Evolutionary conservation across 1,284 basidiomycete genomes (phyloP).

Genomic region (Sutorius eximius): DNA sequence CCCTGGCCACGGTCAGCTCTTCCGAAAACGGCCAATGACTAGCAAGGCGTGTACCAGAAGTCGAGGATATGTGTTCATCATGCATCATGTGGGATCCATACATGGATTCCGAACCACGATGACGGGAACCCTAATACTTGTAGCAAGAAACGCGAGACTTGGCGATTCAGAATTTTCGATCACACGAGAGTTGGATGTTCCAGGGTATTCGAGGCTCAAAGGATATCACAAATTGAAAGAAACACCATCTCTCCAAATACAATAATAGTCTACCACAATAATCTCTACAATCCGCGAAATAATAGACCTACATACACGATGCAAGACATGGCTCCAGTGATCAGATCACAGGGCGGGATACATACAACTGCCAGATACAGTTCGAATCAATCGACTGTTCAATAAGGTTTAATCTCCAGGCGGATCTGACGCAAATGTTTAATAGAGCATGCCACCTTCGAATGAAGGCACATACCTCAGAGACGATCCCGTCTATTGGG

Average conservation of each 20-base stretch:
- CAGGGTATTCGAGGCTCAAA: neutral
- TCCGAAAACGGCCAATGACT: neutral
- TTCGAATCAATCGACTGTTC: constrained; percentile 19
- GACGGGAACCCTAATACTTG: no score
- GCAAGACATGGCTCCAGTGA: neutral
- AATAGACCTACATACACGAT: constrained; percentile 6
- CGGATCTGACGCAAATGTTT: constrained; percentile 21
- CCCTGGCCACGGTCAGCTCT: no score
- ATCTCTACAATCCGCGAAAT: constrained; percentile 8
- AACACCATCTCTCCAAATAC: neutral
- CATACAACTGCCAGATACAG: constrained; percentile 3
- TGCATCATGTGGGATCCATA: no score
- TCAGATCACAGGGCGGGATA: neutral
- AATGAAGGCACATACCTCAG: constrained; percentile 23
- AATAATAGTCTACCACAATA: neutral
- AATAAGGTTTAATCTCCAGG: constrained; percentile 34
- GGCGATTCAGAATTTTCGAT: neutral
- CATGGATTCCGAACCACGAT: no score
- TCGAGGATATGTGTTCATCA: no score
- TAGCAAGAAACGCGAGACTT: no score
- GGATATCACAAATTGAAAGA: neutral
- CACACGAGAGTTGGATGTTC: neutral
- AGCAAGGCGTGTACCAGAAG: no score
- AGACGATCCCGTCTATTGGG: constrained; percentile 30
- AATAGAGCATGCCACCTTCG: neutral